Conservation (phyloP, 2,329 filamentous ascomycete species). For the Zalaria obscura region DNA sequence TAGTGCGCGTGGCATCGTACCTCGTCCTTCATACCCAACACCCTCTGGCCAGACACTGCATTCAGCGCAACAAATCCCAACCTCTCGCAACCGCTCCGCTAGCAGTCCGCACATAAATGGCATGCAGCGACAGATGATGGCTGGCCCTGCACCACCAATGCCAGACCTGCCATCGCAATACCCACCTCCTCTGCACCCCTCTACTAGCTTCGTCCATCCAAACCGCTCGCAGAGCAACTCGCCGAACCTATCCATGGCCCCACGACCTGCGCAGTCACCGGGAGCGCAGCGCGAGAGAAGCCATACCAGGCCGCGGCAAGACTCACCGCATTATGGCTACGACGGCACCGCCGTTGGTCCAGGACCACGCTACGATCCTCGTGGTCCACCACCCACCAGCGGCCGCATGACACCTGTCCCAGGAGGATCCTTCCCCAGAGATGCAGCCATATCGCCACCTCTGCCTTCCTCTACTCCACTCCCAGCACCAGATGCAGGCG, state of each 20-base stretch:
- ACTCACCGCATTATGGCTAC: conserved; percentile 21
- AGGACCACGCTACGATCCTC: background rate
- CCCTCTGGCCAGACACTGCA: conserved; percentile 35
- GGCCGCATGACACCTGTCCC: background rate
- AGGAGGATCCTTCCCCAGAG: background rate
- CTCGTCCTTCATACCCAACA: conserved; percentile 38
- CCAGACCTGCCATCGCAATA: conserved; percentile 24
- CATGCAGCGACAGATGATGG: conserved; percentile 43
- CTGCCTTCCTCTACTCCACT: conserved; percentile 9
- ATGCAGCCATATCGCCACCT: conserved; percentile 31
- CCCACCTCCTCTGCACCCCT: too few species aligned
- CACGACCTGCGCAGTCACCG: conserved; percentile 51
- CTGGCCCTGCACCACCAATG: conserved; percentile 24
- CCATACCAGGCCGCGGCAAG: conserved; percentile 5
- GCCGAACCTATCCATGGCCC: conserved; percentile 42
- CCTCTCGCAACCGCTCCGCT: conserved; percentile 64
- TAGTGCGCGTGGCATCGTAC: conserved; percentile 3
- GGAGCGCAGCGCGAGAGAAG: conserved; percentile 48
- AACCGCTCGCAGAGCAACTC: conserved; percentile 54
- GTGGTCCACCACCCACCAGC: background rate
- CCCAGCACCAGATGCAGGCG: conserved; percentile 10
- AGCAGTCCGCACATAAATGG: conserved; percentile 90
- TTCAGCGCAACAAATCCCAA: conserved; percentile 35
- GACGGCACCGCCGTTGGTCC: conserved; percentile 27
- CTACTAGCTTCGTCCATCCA: too few species aligned